Evolutionary conservation across 176 grass and related monocot species (phyloP).

Genomic region (Eleusine coracana): DNA sequence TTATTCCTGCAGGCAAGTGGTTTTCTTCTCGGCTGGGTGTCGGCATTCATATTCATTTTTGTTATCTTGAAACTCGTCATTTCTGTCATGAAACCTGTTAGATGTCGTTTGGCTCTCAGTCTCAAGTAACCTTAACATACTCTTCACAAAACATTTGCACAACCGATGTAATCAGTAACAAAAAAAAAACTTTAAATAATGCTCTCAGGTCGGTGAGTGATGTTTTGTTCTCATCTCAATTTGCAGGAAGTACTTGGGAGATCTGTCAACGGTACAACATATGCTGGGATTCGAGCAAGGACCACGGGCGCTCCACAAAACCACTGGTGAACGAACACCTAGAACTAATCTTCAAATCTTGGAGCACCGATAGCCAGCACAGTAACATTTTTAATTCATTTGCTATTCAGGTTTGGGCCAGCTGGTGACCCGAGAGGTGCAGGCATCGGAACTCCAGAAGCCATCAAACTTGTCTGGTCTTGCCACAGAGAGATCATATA

Average conservation of each 20-base stretch:
- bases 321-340: constrained; percentile 66
- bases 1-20: constrained; percentile 83
- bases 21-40: background rate
- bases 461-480: constrained; percentile 96
- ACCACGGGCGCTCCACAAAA: constrained; percentile 98
- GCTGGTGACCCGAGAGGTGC: constrained; percentile 91
- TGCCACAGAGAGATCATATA: constrained; percentile 97
- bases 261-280: constrained; percentile 93
- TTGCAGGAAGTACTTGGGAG: constrained; percentile 86
- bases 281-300: constrained; percentile 92
- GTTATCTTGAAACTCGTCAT: background rate
- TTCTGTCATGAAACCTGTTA: background rate
- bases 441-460: constrained; percentile 94
- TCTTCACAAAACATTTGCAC: background rate
- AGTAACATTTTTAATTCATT: background rate
- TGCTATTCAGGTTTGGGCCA: constrained; percentile 79
- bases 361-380: background rate
- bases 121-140: background rate
- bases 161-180: background rate
- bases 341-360: background rate
- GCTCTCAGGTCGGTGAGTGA: background rate
- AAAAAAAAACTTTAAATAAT: background rate
- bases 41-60: constrained; percentile 6
- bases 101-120: background rate
- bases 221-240: background rate